These are phyloP conservation scores for Magnusiomyces suaveolens DNA, from an alignment of 1,139 yeast genomes.

Conservation along the genomic window DNA sequence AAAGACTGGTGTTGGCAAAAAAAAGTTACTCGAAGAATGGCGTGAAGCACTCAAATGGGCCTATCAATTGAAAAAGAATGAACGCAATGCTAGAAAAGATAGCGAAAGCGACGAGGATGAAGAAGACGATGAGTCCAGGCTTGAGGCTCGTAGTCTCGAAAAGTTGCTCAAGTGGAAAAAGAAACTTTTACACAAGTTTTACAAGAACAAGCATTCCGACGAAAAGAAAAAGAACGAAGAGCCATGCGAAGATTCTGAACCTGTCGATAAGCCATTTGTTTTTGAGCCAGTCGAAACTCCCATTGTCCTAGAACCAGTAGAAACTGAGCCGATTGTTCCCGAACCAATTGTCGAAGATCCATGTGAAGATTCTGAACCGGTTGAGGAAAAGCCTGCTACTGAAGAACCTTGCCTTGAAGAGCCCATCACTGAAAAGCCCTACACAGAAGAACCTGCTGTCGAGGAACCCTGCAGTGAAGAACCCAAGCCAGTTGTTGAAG, in stretches of 20 bases:
- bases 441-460: background rate
- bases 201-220: too few relatives aligned
- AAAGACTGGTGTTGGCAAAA: background rate
- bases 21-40: background rate
- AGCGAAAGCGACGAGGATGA: background rate
- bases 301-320: too few relatives aligned
- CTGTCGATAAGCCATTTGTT: too few relatives aligned
- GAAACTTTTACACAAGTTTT: too few relatives aligned
- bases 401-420: background rate
- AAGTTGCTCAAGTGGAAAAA: background rate
- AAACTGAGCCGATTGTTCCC: too few relatives aligned
- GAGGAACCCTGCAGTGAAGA: background rate
- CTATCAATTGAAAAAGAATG: background rate
- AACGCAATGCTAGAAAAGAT: too few relatives aligned
- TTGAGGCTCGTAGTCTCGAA: background rate
- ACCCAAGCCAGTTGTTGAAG: background rate
- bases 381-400: background rate
- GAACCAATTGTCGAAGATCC: background rate
- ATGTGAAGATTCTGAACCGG: background rate
- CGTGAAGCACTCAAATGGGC: background rate
- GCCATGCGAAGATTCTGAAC: background rate
- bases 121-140: background rate
- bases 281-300: too few relatives aligned
- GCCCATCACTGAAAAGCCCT: background rate
- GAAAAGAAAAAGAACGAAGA: background rate